Conservation (phyloP, 2,329 filamentous ascomycete species). For the Aspergillus sp. region DNA sequence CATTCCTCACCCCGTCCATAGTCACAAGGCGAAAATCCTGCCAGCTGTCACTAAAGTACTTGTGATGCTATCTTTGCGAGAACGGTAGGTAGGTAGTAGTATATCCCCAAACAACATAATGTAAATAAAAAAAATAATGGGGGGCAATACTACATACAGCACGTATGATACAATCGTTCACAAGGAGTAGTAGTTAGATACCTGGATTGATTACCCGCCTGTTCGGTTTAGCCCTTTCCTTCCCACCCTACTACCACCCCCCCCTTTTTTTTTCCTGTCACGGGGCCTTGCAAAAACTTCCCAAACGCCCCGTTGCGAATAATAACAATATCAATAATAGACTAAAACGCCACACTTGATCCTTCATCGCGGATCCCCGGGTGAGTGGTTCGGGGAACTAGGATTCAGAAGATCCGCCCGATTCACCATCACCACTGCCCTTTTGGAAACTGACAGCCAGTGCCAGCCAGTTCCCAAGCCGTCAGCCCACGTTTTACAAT, state of each 20-base stretch:
- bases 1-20: constrained; percentile 6
- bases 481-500: constrained; percentile 30
- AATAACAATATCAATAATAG: constrained; percentile 2
- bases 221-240: constrained; percentile 2
- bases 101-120: neutral
- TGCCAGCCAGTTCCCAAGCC: neutral
- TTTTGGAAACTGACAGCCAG: neutral
- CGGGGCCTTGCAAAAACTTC: constrained; percentile 11
- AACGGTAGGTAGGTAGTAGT: neutral
- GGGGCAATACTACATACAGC: neutral
- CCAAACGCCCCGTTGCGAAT: constrained; percentile 1
- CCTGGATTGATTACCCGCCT: constrained; percentile 6
- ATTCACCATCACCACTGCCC: constrained; percentile 15
- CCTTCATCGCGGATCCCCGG: constrained; percentile 17
- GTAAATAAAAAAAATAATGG: neutral
- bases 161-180: neutral
- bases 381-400: constrained; percentile 20
- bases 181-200: neutral
- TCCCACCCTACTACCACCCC: neutral
- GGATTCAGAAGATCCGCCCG: constrained; percentile 19
- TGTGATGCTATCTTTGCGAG: neutral
- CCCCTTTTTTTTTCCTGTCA: constrained; percentile 13
- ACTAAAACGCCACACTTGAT: constrained; percentile 19
- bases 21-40: constrained; percentile 22
- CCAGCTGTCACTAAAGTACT: constrained; percentile 23